phyloP scores from a whole-genome alignment of 2,329 filamentous ascomycete species.

The Davidsoniella neocaledoniae region DNA sequence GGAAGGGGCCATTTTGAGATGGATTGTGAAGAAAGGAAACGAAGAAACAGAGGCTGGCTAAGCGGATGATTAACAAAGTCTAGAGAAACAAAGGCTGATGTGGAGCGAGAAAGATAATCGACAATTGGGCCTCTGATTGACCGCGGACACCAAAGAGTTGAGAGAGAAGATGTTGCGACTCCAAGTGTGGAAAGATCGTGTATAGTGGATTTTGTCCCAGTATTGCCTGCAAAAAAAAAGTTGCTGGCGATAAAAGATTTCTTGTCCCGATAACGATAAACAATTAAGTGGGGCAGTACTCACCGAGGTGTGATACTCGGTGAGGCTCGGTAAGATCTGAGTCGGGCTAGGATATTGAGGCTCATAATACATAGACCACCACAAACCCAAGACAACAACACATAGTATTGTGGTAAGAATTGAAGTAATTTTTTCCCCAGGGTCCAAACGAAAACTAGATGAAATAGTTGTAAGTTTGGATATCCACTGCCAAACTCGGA shows the following conservation, averaged over 20 bases:
- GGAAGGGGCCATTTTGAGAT: slow-evolving; percentile 8
- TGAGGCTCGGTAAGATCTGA: neutral
- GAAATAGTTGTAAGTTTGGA: too few relatives aligned
- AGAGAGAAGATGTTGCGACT: neutral
- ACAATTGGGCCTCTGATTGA: neutral
- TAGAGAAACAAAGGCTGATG: neutral
- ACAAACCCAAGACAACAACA: too few relatives aligned
- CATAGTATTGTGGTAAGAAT: too few relatives aligned
- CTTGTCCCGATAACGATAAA: slow-evolving; percentile 12
- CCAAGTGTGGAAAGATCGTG: neutral
- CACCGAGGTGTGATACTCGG: neutral
- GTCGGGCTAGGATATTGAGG: neutral
- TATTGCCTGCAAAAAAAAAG: slow-evolving; percentile 5
- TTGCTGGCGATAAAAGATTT: slow-evolving; percentile 13
- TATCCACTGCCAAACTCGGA: too few relatives aligned
- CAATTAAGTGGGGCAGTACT: slow-evolving; percentile 5
- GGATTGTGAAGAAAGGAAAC: neutral
- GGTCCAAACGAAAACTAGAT: too few relatives aligned
- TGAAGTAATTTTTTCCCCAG: too few relatives aligned
- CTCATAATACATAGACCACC: too few relatives aligned
- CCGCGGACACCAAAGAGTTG: neutral
- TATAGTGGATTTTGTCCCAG: neutral
- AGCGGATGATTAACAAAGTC: neutral
- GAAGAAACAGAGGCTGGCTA: neutral
- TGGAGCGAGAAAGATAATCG: neutral